phyloP scores from a whole-genome alignment of 2,329 filamentous ascomycete genomes.

The Alternaria solani region DNA sequence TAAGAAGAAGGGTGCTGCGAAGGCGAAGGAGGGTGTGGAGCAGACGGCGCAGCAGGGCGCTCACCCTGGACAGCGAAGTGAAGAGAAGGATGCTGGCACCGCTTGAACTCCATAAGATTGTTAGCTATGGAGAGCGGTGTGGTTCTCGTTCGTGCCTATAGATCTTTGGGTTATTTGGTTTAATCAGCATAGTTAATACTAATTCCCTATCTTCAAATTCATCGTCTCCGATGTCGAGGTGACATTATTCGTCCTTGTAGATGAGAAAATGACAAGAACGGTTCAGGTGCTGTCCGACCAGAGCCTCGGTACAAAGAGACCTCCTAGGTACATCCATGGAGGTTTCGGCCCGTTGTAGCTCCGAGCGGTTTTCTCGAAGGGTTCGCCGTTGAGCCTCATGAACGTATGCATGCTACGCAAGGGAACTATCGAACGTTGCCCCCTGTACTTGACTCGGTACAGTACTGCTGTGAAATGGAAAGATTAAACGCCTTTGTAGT shows the following conservation, averaged over 20 bases:
- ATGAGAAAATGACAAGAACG: not conserved
- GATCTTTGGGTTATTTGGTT: slow-evolving; percentile 1
- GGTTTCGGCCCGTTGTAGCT: not conserved
- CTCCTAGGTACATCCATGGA: not conserved
- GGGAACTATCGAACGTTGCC: no score
- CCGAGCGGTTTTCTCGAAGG: not conserved
- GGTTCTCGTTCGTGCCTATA: not conserved
- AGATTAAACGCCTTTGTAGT: no score
- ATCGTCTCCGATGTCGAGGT: not conserved
- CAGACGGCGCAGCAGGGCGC: slow-evolving; percentile 27
- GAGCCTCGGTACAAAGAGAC: not conserved
- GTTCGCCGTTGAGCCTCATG: not conserved
- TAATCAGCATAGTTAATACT: not conserved
- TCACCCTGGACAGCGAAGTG: slow-evolving; percentile 27
- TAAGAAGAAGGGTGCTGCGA: slow-evolving; percentile 30
- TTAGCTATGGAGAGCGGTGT: not conserved
- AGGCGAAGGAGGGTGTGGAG: slow-evolving; percentile 19
- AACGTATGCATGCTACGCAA: not conserved
- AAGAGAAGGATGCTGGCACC: slow-evolving; percentile 24
- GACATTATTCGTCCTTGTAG: not conserved
- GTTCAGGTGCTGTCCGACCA: not conserved
- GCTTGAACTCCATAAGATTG: not conserved
- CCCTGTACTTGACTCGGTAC: no score
- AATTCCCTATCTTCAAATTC: not conserved
- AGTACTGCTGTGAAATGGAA: no score